Percentiles rank a stretch among this genome's conserved stretches.
These are phyloP conservation scores for Rubia occidens DNA, from an alignment of 305 asterid genomes.

Conservation along the genomic window DNA sequence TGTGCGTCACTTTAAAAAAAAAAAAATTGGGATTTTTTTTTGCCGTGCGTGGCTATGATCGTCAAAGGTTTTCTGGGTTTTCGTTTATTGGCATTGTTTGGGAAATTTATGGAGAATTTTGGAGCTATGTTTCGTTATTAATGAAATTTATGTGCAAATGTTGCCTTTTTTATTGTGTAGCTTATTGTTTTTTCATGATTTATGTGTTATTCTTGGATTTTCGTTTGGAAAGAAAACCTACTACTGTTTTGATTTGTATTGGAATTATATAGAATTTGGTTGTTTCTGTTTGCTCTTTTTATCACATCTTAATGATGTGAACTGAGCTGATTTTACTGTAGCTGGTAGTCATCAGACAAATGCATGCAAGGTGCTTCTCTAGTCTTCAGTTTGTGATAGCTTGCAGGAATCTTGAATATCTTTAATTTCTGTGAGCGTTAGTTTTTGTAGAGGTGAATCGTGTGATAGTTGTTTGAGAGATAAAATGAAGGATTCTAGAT, in stretches of 20 bases:
- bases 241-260: neutral
- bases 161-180: neutral
- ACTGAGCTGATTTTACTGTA: neutral
- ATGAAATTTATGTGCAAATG: neutral
- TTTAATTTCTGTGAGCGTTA: neutral
- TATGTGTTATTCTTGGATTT: neutral
- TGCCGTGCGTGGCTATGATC: neutral
- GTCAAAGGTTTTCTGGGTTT: neutral
- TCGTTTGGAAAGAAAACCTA: neutral
- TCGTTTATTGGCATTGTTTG: neutral
- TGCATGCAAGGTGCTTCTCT: neutral
- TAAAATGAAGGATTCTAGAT: no score
- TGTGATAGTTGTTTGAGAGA: no score
- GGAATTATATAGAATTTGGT: neutral
- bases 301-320: neutral
- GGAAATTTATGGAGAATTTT: no score
- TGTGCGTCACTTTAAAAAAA: neutral
- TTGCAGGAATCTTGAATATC: neutral
- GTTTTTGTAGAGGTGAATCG: no score
- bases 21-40: neutral
- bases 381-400: neutral
- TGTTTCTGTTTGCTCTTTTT: neutral
- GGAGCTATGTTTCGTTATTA: neutral
- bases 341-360: neutral
- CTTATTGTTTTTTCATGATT: neutral